These are phyloP conservation scores for Sungouiozyma intestinalis DNA, from an alignment of 805 yeast species.

Conservation along the genomic window DNA sequence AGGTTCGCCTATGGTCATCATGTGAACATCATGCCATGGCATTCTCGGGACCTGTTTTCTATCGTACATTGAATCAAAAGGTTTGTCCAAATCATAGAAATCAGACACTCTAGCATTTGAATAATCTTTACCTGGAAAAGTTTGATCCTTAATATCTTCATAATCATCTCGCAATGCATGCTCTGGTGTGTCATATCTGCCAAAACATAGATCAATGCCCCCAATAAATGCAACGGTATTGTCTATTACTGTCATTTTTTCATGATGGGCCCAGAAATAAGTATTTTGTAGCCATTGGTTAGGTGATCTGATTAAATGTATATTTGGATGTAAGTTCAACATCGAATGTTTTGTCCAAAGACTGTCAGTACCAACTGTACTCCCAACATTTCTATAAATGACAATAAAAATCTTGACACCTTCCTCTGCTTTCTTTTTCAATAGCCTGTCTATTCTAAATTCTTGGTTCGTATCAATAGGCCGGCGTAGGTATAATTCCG, in stretches of 20 bases:
- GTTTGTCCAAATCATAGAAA: constrained; percentile 68
- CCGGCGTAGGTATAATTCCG: constrained; percentile 84
- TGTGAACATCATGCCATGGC: constrained; percentile 99
- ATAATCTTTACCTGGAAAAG: constrained; percentile 94
- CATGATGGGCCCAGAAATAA: constrained; percentile 98
- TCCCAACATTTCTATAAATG: constrained; percentile 87
- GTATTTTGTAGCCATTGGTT: constrained; percentile 89
- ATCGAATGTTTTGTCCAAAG: constrained; percentile 90
- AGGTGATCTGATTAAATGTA: constrained; percentile 88
- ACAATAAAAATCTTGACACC: constrained; percentile 92
- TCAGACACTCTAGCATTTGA: constrained; percentile 92
- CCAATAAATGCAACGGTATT: constrained; percentile 85
- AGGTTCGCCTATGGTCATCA: constrained; percentile 87
- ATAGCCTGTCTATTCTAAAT: constrained; percentile 80
- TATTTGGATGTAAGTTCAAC: constrained; percentile 72
- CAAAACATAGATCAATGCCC: constrained; percentile 92
- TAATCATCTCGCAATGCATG: constrained; percentile 80
- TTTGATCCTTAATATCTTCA: constrained; percentile 38
- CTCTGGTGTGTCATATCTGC: constrained; percentile 93
- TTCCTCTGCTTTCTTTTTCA: constrained; percentile 82
- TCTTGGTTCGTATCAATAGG: constrained; percentile 94
- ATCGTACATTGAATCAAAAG: constrained; percentile 88
- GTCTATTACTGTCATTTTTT: constrained; percentile 78
- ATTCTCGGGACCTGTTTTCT: constrained; percentile 73
- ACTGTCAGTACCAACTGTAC: constrained; percentile 88